Base-by-base conservation (phyloP, 2,329 filamentous ascomycete species). In the Aspergillus hortae region DNA sequence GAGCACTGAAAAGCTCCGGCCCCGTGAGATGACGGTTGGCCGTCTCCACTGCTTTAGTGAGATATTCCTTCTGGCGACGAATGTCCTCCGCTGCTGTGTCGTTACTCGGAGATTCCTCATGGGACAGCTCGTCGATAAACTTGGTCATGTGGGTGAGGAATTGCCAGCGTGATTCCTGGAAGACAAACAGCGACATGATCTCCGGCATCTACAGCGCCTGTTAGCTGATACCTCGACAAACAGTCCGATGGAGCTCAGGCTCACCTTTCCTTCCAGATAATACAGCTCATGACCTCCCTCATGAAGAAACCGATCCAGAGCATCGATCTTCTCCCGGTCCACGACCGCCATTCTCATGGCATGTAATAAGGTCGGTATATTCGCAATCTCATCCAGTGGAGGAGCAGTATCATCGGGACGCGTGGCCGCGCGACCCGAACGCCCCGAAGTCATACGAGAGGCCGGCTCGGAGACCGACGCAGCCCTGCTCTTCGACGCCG, bases 311-410 rank as follows among this genome's bases (percentile, higher is more conserved):
- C 83, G 88, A 62, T 88, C 85, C 19, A 96, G 80, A 0, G 87
- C 86, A 55, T 92, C 87, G 53, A 95, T 84, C 75, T 94, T 97
- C 74, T 97, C 92, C 32, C 94, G 83, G 67, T 99, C 94, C 59
- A 99, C 90, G 6, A 85, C 81, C 5, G 88, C 84, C 36, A 74
- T 74, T 56, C 85, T 87, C 49, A 99, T 71, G 2, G 83, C 80
- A 19, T 72, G 74, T 74, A 95, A 80, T 23, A 99, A 75, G 3
- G 83, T 82, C 4, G 84, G 81, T 15, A 90, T 81, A 62, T 90
- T 82, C 4, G 74, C 75, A 46, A 86, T 80, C 44, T 86, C 82
- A 51, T 83, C 81, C 1, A 68, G 55, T 30, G 57, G 56, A 10
- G 66, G 32, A 49, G 27, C 27, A 30, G 79, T 74, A 15, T 76